A percentile compares a stretch with the other conserved stretches of the same genome.
Conservation (phyloP, 176 grass and related monocot genomes). For the Rhynchospora tenuis region DNA sequence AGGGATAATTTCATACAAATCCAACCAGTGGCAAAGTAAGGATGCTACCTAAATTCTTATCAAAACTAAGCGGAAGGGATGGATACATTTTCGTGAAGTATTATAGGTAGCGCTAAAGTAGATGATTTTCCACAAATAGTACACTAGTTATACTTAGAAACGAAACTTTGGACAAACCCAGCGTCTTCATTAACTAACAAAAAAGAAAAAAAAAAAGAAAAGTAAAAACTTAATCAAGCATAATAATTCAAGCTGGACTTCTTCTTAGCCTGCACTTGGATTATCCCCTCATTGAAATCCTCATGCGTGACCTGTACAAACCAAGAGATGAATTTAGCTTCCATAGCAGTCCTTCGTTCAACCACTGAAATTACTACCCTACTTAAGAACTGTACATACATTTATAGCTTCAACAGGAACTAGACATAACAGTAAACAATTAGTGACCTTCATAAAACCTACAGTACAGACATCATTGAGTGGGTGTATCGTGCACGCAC, state of each 20-base stretch:
- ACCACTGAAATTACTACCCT: neutral
- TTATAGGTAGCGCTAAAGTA: neutral
- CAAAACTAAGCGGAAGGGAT: neutral
- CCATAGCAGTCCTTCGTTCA: neutral
- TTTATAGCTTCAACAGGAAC: neutral
- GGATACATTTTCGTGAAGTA: neutral
- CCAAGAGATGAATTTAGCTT: neutral
- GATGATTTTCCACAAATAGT: neutral
- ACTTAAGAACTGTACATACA: neutral
- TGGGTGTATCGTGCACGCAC: neutral
- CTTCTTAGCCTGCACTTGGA: slow-evolving; percentile 95
- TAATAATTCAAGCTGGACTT: slow-evolving; percentile 91
- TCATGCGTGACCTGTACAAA: slow-evolving; percentile 65
- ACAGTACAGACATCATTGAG: neutral
- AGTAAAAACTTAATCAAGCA: slow-evolving; percentile 39
- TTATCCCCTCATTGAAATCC: slow-evolving; percentile 90
- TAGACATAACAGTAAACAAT: neutral
- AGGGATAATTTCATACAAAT: too few species aligned
- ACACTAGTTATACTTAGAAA: neutral
- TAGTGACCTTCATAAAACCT: neutral
- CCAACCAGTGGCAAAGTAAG: too few species aligned
- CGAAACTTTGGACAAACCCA: neutral
- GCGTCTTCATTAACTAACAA: neutral
- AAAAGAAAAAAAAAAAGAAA: neutral
- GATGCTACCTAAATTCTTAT: too few species aligned